Conservation (phyloP, 1,284 basidiomycete species). For the Rhodotorula sp. region DNA sequence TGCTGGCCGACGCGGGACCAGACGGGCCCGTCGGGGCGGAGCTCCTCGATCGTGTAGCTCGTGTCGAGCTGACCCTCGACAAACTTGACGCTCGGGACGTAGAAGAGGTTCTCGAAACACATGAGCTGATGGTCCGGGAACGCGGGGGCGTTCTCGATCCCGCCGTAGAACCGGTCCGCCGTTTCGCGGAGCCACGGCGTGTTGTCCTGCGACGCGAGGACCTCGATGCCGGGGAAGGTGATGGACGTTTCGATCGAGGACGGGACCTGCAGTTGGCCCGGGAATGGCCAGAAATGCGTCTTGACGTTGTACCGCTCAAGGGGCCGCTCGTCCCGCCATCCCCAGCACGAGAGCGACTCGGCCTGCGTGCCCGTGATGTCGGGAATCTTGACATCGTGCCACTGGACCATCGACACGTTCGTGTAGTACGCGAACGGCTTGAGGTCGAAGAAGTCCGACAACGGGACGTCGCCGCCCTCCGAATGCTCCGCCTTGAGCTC, state of each 20-base stretch:
- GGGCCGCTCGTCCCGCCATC: slow-evolving; percentile 32
- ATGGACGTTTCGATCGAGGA: slow-evolving; percentile 36
- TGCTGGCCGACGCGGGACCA: slow-evolving; percentile 33
- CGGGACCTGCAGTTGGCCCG: slow-evolving; percentile 33
- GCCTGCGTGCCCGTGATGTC: slow-evolving; percentile 33
- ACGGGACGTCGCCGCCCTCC: slow-evolving; percentile 33
- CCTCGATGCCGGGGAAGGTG: slow-evolving; percentile 42
- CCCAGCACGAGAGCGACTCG: slow-evolving; percentile 39
- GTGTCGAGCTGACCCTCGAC: slow-evolving; percentile 31
- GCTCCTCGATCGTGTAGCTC: slow-evolving; percentile 37
- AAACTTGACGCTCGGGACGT: slow-evolving; percentile 34
- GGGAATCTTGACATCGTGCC: slow-evolving; percentile 40
- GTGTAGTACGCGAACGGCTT: slow-evolving; percentile 29
- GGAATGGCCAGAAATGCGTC: slow-evolving; percentile 39
- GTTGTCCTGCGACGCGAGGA: slow-evolving; percentile 26
- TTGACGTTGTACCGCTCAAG: slow-evolving; percentile 38
- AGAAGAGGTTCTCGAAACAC: slow-evolving; percentile 42
- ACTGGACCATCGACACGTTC: slow-evolving; percentile 37
- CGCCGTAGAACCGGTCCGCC: slow-evolving; percentile 15
- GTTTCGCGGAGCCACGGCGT: slow-evolving; percentile 32
- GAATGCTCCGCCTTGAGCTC: slow-evolving; percentile 36
- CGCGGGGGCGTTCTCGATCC: slow-evolving; percentile 21
- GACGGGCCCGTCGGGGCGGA: slow-evolving; percentile 36
- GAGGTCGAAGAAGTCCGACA: slow-evolving; percentile 40
- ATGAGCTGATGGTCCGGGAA: slow-evolving; percentile 37